Evolutionary conservation across 768 basidiomycete species (phyloP).

Genomic region (Roridomyces roridus): DNA sequence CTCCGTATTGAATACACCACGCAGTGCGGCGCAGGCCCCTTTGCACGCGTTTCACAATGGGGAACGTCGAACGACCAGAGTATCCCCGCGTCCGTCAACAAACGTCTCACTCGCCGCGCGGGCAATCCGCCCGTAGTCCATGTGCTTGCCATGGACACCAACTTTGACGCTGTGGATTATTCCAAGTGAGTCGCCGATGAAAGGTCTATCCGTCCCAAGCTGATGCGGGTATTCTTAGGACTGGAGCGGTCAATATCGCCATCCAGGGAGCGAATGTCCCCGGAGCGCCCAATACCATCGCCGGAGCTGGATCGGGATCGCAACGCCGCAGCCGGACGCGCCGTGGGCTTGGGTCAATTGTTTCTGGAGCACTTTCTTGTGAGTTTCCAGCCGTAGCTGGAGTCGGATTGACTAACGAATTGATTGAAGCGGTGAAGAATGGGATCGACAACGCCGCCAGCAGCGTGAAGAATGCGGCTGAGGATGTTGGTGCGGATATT

Average conservation of each 20-base stretch:
- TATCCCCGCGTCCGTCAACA: slow-evolving; percentile 3
- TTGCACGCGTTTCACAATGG: slow-evolving; percentile 12
- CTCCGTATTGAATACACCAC: too few species aligned
- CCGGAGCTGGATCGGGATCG: background rate
- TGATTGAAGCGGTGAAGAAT: too few species aligned
- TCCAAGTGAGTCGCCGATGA: slow-evolving; percentile 22
- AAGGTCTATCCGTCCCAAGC: too few species aligned
- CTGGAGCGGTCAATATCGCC: slow-evolving; percentile 13
- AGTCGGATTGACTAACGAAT: background rate
- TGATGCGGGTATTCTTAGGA: background rate
- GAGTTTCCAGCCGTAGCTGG: background rate
- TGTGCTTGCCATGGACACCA: slow-evolving; percentile 18
- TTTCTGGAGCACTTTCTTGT: too few species aligned
- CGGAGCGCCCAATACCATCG: background rate
- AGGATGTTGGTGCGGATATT: background rate
- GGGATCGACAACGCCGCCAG: background rate
- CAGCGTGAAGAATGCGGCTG: background rate
- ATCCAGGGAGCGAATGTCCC: slow-evolving; percentile 15
- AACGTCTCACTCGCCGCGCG: slow-evolving; percentile 14
- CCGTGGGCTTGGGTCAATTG: background rate
- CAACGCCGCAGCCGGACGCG: background rate
- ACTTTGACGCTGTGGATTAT: slow-evolving; percentile 16
- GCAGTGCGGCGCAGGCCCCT: slow-evolving; percentile 17
- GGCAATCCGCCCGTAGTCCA: slow-evolving; percentile 14
- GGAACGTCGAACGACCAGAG: slow-evolving; percentile 18